Evolutionary conservation across 805 yeast species (phyloP).

Genomic region (Lipomyces spencermartinsiae): DNA sequence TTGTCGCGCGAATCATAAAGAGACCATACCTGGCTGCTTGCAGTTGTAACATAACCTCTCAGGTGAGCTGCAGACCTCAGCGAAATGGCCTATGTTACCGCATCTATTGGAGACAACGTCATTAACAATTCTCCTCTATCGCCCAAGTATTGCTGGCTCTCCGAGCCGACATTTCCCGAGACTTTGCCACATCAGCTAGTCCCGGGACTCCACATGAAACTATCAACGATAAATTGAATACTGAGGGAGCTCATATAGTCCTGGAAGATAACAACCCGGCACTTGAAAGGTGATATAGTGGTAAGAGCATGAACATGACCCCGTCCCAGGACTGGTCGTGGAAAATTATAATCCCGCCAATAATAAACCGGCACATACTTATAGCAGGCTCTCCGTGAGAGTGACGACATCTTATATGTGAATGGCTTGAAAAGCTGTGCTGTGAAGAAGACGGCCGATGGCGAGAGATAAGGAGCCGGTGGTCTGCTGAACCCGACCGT

Average conservation of each 20-base stretch:
- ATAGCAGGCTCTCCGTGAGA: slow-evolving; percentile 39
- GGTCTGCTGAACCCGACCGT: not conserved
- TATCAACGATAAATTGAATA: not conserved
- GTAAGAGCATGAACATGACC: not conserved
- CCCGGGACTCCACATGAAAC: not conserved
- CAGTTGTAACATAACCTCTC: slow-evolving; percentile 93
- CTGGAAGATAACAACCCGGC: not conserved
- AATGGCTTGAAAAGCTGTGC: not conserved
- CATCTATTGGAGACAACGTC: slow-evolving; percentile 57
- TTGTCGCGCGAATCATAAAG: not conserved
- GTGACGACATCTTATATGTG: slow-evolving; percentile 30
- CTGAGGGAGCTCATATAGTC: not conserved
- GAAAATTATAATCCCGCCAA: not conserved
- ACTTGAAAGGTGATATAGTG: not conserved
- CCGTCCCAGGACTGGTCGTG: not conserved
- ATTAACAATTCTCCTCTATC: not conserved
- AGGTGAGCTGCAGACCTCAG: slow-evolving; percentile 80
- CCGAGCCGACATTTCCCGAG: not conserved
- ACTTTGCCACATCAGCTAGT: not conserved
- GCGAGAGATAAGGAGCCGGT: not conserved
- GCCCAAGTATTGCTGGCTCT: not conserved
- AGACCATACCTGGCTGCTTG: slow-evolving; percentile 63
- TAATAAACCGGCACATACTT: slow-evolving; percentile 27
- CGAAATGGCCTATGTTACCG: slow-evolving; percentile 91
- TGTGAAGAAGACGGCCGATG: not conserved